Evolutionary conservation across 352 stramenopile species (phyloP).

Genomic region (Pythium pectinolyticum): DNA sequence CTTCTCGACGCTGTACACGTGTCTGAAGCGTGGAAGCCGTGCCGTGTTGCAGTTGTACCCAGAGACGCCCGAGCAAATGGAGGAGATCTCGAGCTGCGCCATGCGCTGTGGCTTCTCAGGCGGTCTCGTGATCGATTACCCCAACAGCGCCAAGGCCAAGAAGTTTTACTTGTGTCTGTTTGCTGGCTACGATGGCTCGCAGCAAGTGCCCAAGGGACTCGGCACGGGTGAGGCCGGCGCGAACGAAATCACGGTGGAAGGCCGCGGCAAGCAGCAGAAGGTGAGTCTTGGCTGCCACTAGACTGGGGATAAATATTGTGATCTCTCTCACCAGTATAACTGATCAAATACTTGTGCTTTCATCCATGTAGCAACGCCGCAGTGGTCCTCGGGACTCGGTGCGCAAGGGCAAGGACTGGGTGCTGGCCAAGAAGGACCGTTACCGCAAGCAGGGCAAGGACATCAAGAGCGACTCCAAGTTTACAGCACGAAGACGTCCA

Average conservation of each 20-base stretch:
- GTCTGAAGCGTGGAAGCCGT: slow-evolving; percentile 82
- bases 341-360: neutral
- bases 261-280: slow-evolving; percentile 51
- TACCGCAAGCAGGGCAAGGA: slow-evolving; percentile 98
- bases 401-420: slow-evolving; percentile 91
- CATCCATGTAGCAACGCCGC: slow-evolving; percentile 37
- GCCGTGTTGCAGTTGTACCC: slow-evolving; percentile 99
- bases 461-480: slow-evolving; percentile 97
- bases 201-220: slow-evolving; percentile 84
- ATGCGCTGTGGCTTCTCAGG: slow-evolving; percentile 92
- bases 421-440: slow-evolving; percentile 97
- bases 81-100: slow-evolving; percentile 88
- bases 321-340: no score
- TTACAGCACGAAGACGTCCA: slow-evolving; percentile 95
- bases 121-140: slow-evolving; percentile 99
- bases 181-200: slow-evolving; percentile 86
- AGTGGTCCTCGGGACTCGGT: slow-evolving; percentile 52
- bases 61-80: slow-evolving; percentile 96
- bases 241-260: slow-evolving; percentile 65
- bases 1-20: slow-evolving; percentile 94
- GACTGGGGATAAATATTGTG: no score
- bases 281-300: no score
- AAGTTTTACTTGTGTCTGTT: slow-evolving; percentile 99
- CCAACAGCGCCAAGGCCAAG: slow-evolving; percentile 99
- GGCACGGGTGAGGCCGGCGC: slow-evolving; percentile 47